Evolutionary conservation across 106 monocot genomes (phyloP).

Genomic region (Dendrobium huoshanense): DNA sequence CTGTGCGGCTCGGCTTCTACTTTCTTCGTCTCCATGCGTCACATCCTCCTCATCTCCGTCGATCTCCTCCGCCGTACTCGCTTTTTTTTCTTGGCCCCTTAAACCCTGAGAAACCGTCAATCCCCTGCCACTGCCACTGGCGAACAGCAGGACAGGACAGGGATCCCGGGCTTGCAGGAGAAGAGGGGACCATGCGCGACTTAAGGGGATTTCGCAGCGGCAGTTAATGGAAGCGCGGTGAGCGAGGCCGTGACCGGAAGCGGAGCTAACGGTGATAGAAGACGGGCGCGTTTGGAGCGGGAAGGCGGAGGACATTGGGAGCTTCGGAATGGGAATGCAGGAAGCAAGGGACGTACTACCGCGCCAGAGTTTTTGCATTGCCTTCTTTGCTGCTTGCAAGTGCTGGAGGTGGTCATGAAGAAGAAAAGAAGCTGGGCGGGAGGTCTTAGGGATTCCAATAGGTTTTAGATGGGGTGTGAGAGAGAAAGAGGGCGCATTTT

Average conservation of each 20-base stretch:
- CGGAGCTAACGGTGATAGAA: background rate
- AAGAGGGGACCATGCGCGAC: slow-evolving; percentile 6
- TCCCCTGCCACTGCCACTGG: background rate
- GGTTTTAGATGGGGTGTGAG: no score
- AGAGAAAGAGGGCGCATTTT: no score
- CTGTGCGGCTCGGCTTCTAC: background rate
- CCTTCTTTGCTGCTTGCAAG: background rate
- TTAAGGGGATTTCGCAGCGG: background rate
- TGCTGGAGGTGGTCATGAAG: background rate
- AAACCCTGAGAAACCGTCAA: slow-evolving; percentile 1
- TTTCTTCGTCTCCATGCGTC: background rate
- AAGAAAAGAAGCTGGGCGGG: background rate
- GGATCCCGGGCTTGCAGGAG: background rate
- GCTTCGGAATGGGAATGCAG: background rate
- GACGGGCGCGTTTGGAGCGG: background rate
- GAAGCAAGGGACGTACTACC: background rate
- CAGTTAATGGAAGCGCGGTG: background rate
- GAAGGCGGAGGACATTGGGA: slow-evolving; percentile 17
- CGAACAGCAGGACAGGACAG: background rate
- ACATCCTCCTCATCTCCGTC: background rate
- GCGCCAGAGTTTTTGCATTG: background rate
- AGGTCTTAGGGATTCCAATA: background rate
- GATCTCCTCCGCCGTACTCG: background rate
- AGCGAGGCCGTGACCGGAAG: background rate
- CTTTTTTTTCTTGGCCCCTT: background rate